These are phyloP conservation scores for Vigna angularis DNA, from an alignment of 306 rosid genomes.

Conservation along the genomic window DNA sequence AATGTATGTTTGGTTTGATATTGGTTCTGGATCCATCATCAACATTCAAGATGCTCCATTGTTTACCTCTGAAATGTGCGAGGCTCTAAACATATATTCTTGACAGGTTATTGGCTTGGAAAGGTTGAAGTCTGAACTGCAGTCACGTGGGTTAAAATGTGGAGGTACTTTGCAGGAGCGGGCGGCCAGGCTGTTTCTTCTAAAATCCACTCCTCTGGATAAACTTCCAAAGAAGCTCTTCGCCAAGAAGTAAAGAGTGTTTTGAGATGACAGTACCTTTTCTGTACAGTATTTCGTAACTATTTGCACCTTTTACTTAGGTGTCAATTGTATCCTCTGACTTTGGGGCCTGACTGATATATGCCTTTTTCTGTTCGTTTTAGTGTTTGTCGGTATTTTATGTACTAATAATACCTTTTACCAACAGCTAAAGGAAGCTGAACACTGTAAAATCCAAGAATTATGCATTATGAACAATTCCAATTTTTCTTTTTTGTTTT, in stretches of 20 bases:
- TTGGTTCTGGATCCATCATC: too few relatives aligned
- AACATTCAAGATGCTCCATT: too few relatives aligned
- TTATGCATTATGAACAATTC: conserved; percentile 21
- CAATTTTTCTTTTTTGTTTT: not conserved
- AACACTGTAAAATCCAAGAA: conserved; percentile 36
- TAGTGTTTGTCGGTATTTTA: conserved; percentile 9
- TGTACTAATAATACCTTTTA: conserved; percentile 28
- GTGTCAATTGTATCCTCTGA: conserved; percentile 32
- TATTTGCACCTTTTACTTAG: not conserved
- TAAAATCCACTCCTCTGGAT: conserved; percentile 76
- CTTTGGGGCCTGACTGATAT: conserved; percentile 17
- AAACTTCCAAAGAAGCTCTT: conserved; percentile 86
- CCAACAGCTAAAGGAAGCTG: conserved; percentile 40
- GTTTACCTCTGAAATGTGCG: too few relatives aligned
- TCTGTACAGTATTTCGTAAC: conserved; percentile 39
- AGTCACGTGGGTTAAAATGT: conserved; percentile 79
- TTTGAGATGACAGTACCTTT: conserved; percentile 20
- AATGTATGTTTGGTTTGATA: not conserved
- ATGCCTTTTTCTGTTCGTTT: conserved; percentile 30
- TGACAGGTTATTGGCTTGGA: conserved; percentile 84
- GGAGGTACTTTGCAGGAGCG: conserved; percentile 95
- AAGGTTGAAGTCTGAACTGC: conserved; percentile 81
- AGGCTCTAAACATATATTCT: not conserved
- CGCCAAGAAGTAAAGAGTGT: conserved; percentile 65
- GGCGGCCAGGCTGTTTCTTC: conserved; percentile 88